Conservation (phyloP, 495 filamentous ascomycete genomes). For the Cenococcum geophilum region DNA sequence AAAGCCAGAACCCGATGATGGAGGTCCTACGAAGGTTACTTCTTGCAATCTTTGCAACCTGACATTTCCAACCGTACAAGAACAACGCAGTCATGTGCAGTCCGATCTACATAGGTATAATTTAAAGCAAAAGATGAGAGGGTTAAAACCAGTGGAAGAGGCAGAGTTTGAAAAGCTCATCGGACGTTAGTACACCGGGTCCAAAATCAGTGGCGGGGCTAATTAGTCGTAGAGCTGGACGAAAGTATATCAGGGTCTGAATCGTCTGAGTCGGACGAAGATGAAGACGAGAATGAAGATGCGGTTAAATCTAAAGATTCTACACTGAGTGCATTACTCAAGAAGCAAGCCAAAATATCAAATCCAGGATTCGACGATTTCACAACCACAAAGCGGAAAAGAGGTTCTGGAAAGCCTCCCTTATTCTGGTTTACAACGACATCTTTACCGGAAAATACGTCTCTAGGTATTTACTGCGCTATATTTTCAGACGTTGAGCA, state of each 20-base stretch:
- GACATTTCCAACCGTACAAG: slow-evolving; percentile 61
- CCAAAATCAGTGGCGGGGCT: neutral
- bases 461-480: slow-evolving; percentile 76
- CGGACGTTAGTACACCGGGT: slow-evolving; percentile 39
- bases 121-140: slow-evolving; percentile 78
- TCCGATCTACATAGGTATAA: slow-evolving; percentile 96
- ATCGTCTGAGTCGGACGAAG: slow-evolving; percentile 46
- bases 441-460: slow-evolving; percentile 65
- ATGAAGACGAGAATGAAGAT: slow-evolving; percentile 49
- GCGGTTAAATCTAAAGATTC: slow-evolving; percentile 46
- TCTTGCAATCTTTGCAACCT: slow-evolving; percentile 77
- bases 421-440: slow-evolving; percentile 81
- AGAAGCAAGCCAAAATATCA: slow-evolving; percentile 69
- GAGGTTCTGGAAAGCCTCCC: slow-evolving; percentile 61
- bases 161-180: slow-evolving; percentile 76
- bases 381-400: slow-evolving; percentile 43
- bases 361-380: slow-evolving; percentile 48
- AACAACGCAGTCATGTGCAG: slow-evolving; percentile 77
- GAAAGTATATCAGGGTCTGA: slow-evolving; percentile 88
- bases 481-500: slow-evolving; percentile 71
- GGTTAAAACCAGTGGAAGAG: slow-evolving; percentile 62
- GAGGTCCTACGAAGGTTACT: slow-evolving; percentile 55
- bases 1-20: slow-evolving; percentile 38
- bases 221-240: slow-evolving; percentile 51
- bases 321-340: slow-evolving; percentile 65